Base-by-base conservation (phyloP, 2,329 filamentous ascomycete genomes). In the Mycogone perniciosa region DNA sequence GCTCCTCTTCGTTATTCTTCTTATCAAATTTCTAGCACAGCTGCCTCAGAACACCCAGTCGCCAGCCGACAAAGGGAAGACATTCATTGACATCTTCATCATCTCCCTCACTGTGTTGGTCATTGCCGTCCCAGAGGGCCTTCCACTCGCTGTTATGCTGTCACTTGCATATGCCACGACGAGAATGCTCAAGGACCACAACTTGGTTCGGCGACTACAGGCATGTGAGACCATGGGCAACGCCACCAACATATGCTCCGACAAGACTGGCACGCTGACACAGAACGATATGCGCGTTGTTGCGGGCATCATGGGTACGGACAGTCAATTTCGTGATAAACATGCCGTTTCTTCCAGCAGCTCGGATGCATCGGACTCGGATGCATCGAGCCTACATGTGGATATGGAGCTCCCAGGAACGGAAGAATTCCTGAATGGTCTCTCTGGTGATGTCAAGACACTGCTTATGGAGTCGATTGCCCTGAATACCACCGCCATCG, bases 161-260 rank as follows among this genome's bases (percentile, higher is more conserved):
- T 82, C 84, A 3, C 66, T 86, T 34, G 84, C 83, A 20, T 86
- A 86, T 61, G 84, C 84, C 7, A 86, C 83, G 0, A 85, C 80
- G 31, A 76, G 81, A 44, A 85, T 87, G 78, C 69, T 86, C 34
- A 84, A 82, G 59, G 84, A 86, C 64, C 85, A 86, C 69, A 86
- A 86, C 56, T 67, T 86, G 40, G 84, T 86, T 11, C 80, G 83
- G 53, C 73, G 85, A 41, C 73, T 87, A 11, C 77, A 82, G 51
- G 84, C 84, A 53, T 86, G 84, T 64, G 84, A 87, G 63, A 85
- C 82, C 5, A 86, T 87, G 84, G 84, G 84, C 3, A 86, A 86
- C 58, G 81, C 81, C 3, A 84, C 81, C 1, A 86, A 85, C 0
- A 84, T 91, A 45, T 92, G 88, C 68, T 90, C 86, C 2, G 88